phyloP scores from a whole-genome alignment of 1,284 basidiomycete species.

The Neonothopanus nambi region DNA sequence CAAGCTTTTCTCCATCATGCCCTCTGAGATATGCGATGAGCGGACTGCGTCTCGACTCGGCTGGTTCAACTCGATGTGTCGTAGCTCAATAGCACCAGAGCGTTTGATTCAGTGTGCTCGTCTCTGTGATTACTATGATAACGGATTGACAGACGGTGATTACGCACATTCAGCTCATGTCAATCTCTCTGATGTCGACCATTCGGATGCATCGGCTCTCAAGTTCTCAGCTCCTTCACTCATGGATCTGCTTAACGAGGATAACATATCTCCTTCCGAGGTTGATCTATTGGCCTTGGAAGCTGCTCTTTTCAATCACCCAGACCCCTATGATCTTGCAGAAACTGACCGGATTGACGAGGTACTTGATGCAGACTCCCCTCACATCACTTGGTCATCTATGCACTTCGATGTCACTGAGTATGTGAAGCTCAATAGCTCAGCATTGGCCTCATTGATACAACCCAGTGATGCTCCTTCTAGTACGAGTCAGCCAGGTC shows the following conservation, averaged over 20 bases:
- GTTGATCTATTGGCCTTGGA: background rate
- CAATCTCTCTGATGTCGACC: background rate
- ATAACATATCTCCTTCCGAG: background rate
- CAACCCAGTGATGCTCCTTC: background rate
- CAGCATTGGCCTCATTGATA: background rate
- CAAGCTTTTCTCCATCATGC: slow-evolving; percentile 25
- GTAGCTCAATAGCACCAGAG: slow-evolving; percentile 26
- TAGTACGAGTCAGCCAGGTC: background rate
- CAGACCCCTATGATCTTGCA: slow-evolving; percentile 7
- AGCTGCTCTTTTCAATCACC: slow-evolving; percentile 2
- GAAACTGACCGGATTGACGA: background rate
- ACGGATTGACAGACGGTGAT: slow-evolving; percentile 16
- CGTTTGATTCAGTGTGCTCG: slow-evolving; percentile 13
- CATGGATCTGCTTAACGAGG: slow-evolving; percentile 8
- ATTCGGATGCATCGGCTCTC: background rate
- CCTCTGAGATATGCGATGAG: slow-evolving; percentile 30
- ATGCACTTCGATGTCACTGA: background rate
- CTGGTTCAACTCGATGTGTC: slow-evolving; percentile 27
- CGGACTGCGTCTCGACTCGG: slow-evolving; percentile 27
- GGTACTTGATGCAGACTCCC: background rate
- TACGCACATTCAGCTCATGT: background rate
- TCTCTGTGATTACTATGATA: slow-evolving; percentile 22
- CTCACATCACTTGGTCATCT: background rate
- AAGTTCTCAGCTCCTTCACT: background rate
- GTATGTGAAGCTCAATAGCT: background rate